These are phyloP conservation scores for Capronia americana DNA, from an alignment of 2,329 filamentous ascomycete species.

Conservation along the genomic window DNA sequence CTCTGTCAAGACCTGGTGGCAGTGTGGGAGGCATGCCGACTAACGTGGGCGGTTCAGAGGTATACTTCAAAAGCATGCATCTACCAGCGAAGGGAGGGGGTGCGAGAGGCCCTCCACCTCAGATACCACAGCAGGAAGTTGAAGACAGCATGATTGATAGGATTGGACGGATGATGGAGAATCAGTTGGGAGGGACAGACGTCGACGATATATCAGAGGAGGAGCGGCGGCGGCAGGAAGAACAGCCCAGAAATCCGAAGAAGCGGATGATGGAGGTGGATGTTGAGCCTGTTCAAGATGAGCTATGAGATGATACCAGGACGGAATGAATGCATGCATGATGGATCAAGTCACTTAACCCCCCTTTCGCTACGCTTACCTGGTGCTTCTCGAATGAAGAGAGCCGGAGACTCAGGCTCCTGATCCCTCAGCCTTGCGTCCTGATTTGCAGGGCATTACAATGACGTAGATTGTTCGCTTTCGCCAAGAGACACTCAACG, in stretches of 20 bases:
- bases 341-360: background rate
- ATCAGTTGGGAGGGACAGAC: conserved; percentile 37
- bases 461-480: conserved; percentile 17
- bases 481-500: conserved; percentile 32
- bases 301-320: conserved; percentile 44
- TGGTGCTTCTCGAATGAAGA: background rate
- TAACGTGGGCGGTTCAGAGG: conserved; percentile 20
- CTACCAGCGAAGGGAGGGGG: conserved; percentile 49
- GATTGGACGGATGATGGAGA: conserved; percentile 50
- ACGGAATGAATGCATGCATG: background rate
- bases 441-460: background rate
- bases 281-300: conserved; percentile 41
- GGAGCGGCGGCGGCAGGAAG: conserved; percentile 46
- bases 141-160: conserved; percentile 50
- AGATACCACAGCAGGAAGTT: conserved; percentile 34
- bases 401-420: background rate
- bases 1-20: conserved; percentile 29
- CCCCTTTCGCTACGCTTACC: background rate
- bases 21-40: conserved; percentile 29
- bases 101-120: conserved; percentile 46
- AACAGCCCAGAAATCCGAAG: conserved; percentile 53
- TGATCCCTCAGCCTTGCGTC: background rate
- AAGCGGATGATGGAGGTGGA: conserved; percentile 57
- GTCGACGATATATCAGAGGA: conserved; percentile 48
- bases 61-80: conserved; percentile 28